Percentiles rank a stretch among this genome's conserved stretches.
Conservation (phyloP, 129 eudicot species). For the Lonicera japonica region DNA sequence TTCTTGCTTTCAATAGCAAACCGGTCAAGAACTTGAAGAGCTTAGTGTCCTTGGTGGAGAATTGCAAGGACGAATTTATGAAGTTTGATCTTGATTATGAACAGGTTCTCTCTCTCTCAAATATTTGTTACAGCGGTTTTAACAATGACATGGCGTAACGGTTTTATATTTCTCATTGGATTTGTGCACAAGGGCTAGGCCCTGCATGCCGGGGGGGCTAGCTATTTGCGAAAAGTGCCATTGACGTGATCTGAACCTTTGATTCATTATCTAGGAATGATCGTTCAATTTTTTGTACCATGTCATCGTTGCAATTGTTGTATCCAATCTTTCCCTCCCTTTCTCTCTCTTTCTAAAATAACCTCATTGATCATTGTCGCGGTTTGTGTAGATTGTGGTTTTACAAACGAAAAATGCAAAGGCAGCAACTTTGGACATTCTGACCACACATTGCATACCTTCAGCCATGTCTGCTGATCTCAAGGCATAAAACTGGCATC, state of each 20-base stretch:
- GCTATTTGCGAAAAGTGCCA: too few relatives aligned
- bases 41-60: constrained; percentile 52
- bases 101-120: constrained; percentile 31
- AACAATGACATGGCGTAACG: too few relatives aligned
- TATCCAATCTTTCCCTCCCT: constrained; percentile 14
- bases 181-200: too few relatives aligned
- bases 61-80: constrained; percentile 42
- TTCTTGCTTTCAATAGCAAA: constrained; percentile 48
- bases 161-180: too few relatives aligned
- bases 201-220: too few relatives aligned
- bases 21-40: constrained; percentile 52
- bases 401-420: constrained; percentile 40
- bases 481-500: constrained; percentile 23
- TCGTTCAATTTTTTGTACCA: too few relatives aligned
- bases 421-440: constrained; percentile 25
- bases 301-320: too few relatives aligned
- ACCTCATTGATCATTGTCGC: neutral
- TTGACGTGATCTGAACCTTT: too few relatives aligned
- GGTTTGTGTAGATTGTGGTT: constrained; percentile 43
- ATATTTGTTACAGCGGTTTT: too few relatives aligned
- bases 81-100: constrained; percentile 50
- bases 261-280: too few relatives aligned
- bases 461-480: constrained; percentile 59
- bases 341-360: neutral
- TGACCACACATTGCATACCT: constrained; percentile 51